phyloP scores from a whole-genome alignment of 2,329 filamentous ascomycete genomes.

The Venturia carpophila region DNA sequence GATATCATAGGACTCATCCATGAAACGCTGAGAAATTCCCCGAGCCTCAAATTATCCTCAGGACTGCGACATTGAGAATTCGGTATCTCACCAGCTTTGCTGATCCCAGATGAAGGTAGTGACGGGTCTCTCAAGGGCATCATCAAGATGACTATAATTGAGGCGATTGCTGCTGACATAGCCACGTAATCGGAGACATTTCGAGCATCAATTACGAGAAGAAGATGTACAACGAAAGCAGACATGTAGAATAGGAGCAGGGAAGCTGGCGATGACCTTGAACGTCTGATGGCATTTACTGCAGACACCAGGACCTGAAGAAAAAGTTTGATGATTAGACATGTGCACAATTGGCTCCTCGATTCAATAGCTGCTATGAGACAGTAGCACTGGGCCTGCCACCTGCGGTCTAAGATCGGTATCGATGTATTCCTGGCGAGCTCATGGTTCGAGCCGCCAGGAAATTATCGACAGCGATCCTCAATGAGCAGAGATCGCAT shows the following conservation, averaged over 20 bases:
- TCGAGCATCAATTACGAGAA: constrained; percentile 31
- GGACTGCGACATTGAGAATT: constrained; percentile 58
- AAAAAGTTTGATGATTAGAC: constrained; percentile 20
- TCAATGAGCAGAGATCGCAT: no score
- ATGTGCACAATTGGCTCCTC: neutral
- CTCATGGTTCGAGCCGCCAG: no score
- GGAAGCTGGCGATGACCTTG: constrained; percentile 35
- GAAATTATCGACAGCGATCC: no score
- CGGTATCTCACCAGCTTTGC: constrained; percentile 48
- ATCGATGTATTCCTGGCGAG: no score
- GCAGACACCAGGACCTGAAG: constrained; percentile 29
- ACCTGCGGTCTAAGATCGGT: neutral
- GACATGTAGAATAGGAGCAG: constrained; percentile 32
- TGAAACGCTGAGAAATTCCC: constrained; percentile 76
- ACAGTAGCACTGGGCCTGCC: no score
- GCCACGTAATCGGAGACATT: constrained; percentile 26
- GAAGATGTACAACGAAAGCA: constrained; percentile 30
- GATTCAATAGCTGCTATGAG: no score
- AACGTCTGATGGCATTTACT: constrained; percentile 33
- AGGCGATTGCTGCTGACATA: constrained; percentile 37
- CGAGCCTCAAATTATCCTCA: constrained; percentile 71
- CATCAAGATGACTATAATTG: constrained; percentile 47
- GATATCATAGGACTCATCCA: constrained; percentile 73
- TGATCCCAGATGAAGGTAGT: constrained; percentile 50
- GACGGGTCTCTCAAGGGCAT: constrained; percentile 63